phyloP scores from a whole-genome alignment of 257 asterid species.

The Schizonepeta tenuifolia region DNA sequence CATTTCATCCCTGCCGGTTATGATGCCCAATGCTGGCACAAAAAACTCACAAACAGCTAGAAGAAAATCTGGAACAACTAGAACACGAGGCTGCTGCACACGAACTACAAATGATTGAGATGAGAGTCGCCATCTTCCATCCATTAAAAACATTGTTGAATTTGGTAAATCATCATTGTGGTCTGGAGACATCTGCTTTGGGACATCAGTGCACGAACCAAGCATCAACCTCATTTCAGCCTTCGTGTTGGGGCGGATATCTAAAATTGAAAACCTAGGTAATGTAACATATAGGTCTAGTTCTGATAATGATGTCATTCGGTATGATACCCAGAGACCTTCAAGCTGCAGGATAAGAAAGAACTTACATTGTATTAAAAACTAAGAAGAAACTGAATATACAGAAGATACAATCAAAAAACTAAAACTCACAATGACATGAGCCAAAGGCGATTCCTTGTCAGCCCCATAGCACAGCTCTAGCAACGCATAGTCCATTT shows the following conservation, averaged over 20 bases:
- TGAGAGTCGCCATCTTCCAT: conserved; percentile 92
- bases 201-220: conserved; percentile 85
- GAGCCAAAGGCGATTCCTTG: conserved; percentile 89
- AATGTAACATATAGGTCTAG: conserved; percentile 86
- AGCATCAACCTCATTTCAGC: conserved; percentile 99
- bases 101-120: conserved; percentile 94
- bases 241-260: conserved; percentile 87
- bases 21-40: conserved; percentile 90
- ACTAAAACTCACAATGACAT: conserved; percentile 76
- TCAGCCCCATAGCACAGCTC: conserved; percentile 86
- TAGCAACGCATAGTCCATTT: conserved; percentile 74
- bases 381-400: conserved; percentile 18
- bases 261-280: conserved; percentile 87
- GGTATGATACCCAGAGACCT: conserved; percentile 96
- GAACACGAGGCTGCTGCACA: conserved; percentile 94
- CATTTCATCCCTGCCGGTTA: conserved; percentile 97
- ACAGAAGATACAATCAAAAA: conserved; percentile 8
- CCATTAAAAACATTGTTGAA: conserved; percentile 97
- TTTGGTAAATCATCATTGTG: conserved; percentile 56
- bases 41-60: conserved; percentile 91
- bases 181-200: conserved; percentile 71
- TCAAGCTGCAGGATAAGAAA: conserved; percentile 71
- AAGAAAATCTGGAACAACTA: conserved; percentile 94
- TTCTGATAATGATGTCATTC: conserved; percentile 96
- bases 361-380: conserved; percentile 16